Conservation (phyloP, 306 rosid genomes). For the Cicer pinnatifidum region DNA sequence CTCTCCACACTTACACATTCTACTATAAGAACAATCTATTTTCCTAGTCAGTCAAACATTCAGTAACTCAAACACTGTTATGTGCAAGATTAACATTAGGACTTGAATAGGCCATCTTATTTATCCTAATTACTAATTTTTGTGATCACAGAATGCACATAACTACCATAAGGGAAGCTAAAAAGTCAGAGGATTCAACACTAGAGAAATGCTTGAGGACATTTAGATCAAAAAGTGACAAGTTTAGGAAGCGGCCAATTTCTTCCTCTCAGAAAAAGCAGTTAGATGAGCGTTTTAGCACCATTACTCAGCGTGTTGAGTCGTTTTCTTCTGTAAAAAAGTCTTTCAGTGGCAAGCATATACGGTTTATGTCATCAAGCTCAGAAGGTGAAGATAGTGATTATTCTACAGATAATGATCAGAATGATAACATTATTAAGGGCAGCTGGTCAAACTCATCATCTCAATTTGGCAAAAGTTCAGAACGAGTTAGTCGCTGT, state of each 20-base stretch:
- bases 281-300: slow-evolving; percentile 67
- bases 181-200: slow-evolving; percentile 50
- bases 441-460: slow-evolving; percentile 48
- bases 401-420: slow-evolving; percentile 50
- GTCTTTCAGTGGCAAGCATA: slow-evolving; percentile 70
- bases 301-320: slow-evolving; percentile 77
- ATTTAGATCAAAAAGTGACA: slow-evolving; percentile 36
- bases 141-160: slow-evolving; percentile 58
- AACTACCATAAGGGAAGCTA: slow-evolving; percentile 59
- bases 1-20: background rate
- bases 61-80: background rate
- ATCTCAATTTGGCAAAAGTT: slow-evolving; percentile 49
- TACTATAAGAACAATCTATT: background rate
- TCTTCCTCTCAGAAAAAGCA: slow-evolving; percentile 55
- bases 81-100: slow-evolving; percentile 1
- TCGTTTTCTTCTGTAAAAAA: slow-evolving; percentile 63
- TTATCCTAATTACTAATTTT: slow-evolving; percentile 32
- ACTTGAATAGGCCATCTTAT: slow-evolving; percentile 27
- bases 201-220: slow-evolving; percentile 44
- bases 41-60: background rate
- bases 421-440: slow-evolving; percentile 40
- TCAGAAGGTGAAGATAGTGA: slow-evolving; percentile 64
- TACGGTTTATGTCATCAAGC: slow-evolving; percentile 68
- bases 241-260: slow-evolving; percentile 48
- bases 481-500: slow-evolving; percentile 72